Evolutionary conservation across 495 filamentous ascomycete species (phyloP).

Genomic region (Clavariopsis aquatica): DNA sequence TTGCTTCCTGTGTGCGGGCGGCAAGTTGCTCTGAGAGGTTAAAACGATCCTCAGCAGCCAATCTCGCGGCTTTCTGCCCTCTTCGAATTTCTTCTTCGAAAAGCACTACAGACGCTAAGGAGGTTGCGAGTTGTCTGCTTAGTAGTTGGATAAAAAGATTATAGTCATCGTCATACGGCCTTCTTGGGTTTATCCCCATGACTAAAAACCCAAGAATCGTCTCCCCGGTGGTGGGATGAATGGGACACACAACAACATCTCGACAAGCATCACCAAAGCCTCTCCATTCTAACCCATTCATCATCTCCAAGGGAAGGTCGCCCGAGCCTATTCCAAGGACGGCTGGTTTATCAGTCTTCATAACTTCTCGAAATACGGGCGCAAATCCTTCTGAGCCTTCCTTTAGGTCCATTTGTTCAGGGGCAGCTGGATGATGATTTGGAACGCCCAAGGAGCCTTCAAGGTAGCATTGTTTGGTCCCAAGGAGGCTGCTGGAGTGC

Average conservation of each 20-base stretch:
- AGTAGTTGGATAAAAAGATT: constrained; percentile 69
- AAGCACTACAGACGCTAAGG: constrained; percentile 68
- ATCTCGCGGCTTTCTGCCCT: constrained; percentile 63
- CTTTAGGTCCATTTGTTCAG: constrained; percentile 59
- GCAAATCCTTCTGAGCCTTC: constrained; percentile 64
- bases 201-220: constrained; percentile 67
- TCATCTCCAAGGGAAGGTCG: constrained; percentile 57
- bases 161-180: constrained; percentile 71
- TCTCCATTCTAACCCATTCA: constrained; percentile 63
- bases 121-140: constrained; percentile 67
- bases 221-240: constrained; percentile 67
- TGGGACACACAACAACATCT: constrained; percentile 68
- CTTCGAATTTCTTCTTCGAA: constrained; percentile 73
- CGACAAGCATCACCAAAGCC: constrained; percentile 64
- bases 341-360: constrained; percentile 60
- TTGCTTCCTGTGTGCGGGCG: constrained; percentile 64
- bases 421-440: constrained; percentile 56
- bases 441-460: constrained; percentile 67
- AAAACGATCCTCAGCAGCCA: constrained; percentile 65
- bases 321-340: constrained; percentile 59
- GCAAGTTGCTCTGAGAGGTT: constrained; percentile 68
- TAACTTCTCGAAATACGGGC: constrained; percentile 65
- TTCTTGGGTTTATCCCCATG: constrained; percentile 66
- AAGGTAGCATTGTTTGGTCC: constrained; percentile 57
- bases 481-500: constrained; percentile 57